A percentile compares a stretch with the other conserved stretches of the same genome.
Conservation (phyloP, 2,329 filamentous ascomycete species). For the Plenodomus lindquistii region DNA sequence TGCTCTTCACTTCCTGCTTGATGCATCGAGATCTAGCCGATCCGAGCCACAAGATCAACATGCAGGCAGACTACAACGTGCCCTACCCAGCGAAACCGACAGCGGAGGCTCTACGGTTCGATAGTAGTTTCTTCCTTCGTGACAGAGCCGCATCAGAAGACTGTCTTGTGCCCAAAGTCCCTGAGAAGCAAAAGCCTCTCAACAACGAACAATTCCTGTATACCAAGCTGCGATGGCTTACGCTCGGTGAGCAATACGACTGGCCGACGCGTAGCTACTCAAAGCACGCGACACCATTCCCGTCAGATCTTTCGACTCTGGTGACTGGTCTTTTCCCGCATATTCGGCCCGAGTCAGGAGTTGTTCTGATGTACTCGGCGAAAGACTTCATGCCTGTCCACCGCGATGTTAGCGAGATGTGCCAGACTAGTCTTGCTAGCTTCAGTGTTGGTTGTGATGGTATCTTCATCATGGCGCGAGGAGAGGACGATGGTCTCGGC, state of each 20-base stretch:
- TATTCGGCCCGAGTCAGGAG: conserved; percentile 83
- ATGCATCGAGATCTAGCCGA: conserved; percentile 78
- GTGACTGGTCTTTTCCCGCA: conserved; percentile 75
- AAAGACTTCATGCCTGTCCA: conserved; percentile 93
- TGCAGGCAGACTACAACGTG: conserved; percentile 78
- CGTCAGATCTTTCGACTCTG: conserved; percentile 70
- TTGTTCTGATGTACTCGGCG: conserved; percentile 89
- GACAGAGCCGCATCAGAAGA: conserved; percentile 31
- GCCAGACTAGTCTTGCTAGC: conserved; percentile 78
- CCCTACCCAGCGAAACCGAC: conserved; percentile 58
- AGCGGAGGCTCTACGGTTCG: conserved; percentile 23
- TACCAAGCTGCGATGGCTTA: conserved; percentile 89
- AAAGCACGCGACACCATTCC: conserved; percentile 70
- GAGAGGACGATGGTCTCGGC: conserved; percentile 43
- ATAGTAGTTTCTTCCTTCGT: conserved; percentile 39
- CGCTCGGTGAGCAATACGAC: conserved; percentile 92
- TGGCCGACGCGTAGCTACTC: conserved; percentile 91
- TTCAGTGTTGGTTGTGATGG: conserved; percentile 90
- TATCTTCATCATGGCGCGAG: conserved; percentile 73
- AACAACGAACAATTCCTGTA: conserved; percentile 72
- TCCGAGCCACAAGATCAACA: conserved; percentile 78
- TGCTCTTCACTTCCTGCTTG: conserved; percentile 70
- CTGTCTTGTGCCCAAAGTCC: conserved; percentile 63
- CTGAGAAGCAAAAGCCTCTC: conserved; percentile 72
- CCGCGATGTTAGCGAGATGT: conserved; percentile 89